Evolutionary conservation across 805 yeast genomes (phyloP).

Genomic region (Wickerhamomyces bovis): DNA sequence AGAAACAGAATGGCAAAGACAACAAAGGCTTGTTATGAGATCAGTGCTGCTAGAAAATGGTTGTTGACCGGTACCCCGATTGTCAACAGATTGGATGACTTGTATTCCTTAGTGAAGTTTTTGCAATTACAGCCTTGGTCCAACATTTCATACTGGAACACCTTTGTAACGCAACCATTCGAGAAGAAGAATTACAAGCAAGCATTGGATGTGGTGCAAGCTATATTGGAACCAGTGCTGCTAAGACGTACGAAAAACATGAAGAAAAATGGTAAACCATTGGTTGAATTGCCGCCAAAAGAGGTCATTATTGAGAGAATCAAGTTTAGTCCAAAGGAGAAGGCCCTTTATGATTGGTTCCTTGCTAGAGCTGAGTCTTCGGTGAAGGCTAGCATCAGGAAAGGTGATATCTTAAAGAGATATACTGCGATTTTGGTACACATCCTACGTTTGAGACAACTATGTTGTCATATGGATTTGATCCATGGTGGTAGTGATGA

Average conservation of each 20-base stretch:
- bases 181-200: constrained; percentile 63
- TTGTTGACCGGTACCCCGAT: constrained; percentile 90
- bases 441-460: constrained; percentile 76
- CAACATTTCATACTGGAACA: constrained; percentile 78
- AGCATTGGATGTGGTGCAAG: constrained; percentile 79
- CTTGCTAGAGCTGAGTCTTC: constrained; percentile 60
- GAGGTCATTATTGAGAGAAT: constrained; percentile 65
- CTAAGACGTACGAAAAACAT: constrained; percentile 82
- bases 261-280: constrained; percentile 69
- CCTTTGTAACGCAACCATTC: constrained; percentile 78
- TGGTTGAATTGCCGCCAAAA: constrained; percentile 74
- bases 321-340: constrained; percentile 60
- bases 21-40: constrained; percentile 65
- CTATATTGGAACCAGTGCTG: constrained; percentile 76
- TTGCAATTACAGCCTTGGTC: constrained; percentile 86
- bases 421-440: constrained; percentile 80
- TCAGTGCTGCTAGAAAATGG: constrained; percentile 72
- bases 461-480: constrained; percentile 78
- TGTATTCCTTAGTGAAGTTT: constrained; percentile 71
- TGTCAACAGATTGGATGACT: constrained; percentile 80
- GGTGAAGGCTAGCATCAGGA: constrained; percentile 49
- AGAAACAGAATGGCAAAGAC: constrained; percentile 75
- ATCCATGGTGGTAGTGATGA: constrained; percentile 46
- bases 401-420: constrained; percentile 63
- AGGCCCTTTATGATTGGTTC: constrained; percentile 59